Conservation (phyloP, 2,329 filamentous ascomycete species). For the Penicillium nordicum region DNA sequence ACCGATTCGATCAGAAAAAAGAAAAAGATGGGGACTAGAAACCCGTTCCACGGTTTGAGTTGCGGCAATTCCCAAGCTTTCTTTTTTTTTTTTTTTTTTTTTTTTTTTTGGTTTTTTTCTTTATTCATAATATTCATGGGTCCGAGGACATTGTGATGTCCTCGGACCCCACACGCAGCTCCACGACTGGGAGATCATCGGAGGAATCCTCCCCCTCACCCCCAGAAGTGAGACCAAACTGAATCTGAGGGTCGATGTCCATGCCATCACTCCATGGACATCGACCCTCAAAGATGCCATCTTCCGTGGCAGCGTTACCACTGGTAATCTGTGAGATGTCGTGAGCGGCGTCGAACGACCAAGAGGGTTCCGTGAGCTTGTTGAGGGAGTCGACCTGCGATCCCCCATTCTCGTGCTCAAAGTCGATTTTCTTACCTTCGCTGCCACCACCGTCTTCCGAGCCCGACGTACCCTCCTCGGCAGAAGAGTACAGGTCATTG, state of each 20-base stretch:
- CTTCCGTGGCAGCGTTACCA: constrained; percentile 25
- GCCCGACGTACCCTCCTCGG: constrained; percentile 20
- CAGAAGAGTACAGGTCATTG: constrained; percentile 27
- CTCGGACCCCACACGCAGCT: constrained; percentile 40
- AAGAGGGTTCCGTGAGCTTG: constrained; percentile 29
- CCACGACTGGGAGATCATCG: constrained; percentile 42
- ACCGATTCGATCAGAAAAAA: constrained; percentile 24
- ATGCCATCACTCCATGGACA: constrained; percentile 30
- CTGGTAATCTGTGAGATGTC: constrained; percentile 29
- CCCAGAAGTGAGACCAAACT: constrained; percentile 24
- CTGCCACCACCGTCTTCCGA: constrained; percentile 15
- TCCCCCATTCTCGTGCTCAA: constrained; percentile 23
- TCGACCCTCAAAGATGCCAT: constrained; percentile 33
- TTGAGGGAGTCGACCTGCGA: constrained; percentile 22
- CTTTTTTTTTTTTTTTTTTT: neutral
- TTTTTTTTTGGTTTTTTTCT: neutral
- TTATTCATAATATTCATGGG: constrained; percentile 5
- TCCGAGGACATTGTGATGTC: constrained; percentile 26
- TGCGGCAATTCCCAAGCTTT: constrained; percentile 31
- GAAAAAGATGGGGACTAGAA: constrained; percentile 17
- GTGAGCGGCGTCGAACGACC: constrained; percentile 39
- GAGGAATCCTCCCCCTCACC: constrained; percentile 34
- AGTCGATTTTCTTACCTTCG: constrained; percentile 36
- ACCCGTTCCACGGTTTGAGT: constrained; percentile 23
- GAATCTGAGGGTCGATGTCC: constrained; percentile 27